Percentiles rank a stretch among this genome's conserved stretches.
These are phyloP conservation scores for Fusarium nygamai DNA, from an alignment of 2,329 filamentous ascomycete genomes.

Conservation along the genomic window DNA sequence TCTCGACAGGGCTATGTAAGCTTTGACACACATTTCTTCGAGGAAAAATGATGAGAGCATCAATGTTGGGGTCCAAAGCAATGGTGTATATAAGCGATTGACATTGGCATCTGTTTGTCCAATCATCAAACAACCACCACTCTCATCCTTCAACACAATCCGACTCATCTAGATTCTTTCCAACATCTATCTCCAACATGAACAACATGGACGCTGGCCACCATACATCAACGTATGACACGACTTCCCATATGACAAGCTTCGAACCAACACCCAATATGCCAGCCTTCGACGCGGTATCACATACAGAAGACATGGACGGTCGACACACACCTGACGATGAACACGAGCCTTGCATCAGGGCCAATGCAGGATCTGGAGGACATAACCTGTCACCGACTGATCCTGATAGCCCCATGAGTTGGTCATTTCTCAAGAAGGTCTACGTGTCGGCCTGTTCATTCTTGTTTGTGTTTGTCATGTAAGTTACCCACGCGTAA, in stretches of 20 bases:
- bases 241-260: background rate
- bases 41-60: background rate
- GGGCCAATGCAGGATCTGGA: background rate
- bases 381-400: background rate
- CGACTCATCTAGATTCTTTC: background rate
- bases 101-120: background rate
- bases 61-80: background rate
- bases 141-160: background rate
- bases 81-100: background rate
- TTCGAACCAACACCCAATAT: background rate
- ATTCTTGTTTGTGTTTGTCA: background rate
- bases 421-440: background rate
- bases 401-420: conserved; percentile 1
- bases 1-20: background rate
- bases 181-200: background rate
- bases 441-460: background rate
- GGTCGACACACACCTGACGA: background rate
- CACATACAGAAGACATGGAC: background rate
- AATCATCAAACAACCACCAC: background rate
- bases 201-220: background rate
- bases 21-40: background rate
- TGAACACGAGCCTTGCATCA: background rate
- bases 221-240: background rate
- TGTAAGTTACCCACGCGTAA: background rate
- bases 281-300: background rate